Evolutionary conservation across 306 rosid genomes (phyloP).

Genomic region (Castanopsis chinensis): DNA sequence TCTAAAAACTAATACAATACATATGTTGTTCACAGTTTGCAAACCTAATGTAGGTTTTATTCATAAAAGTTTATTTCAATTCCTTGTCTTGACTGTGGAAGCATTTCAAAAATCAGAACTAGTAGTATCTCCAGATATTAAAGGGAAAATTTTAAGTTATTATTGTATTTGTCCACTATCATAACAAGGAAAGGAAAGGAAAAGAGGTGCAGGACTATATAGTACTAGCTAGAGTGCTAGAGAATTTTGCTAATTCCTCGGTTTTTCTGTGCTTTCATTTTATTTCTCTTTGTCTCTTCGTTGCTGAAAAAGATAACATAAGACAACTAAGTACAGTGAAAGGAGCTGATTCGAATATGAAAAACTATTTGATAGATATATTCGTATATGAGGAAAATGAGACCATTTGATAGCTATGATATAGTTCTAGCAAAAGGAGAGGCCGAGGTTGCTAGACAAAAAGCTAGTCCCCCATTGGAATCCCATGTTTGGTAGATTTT

Average conservation of each 20-base stretch:
- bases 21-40: too few species aligned
- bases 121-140: too few species aligned
- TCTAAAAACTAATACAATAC: too few species aligned
- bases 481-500: slow-evolving; percentile 31
- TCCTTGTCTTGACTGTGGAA: neutral
- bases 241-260: slow-evolving; percentile 18
- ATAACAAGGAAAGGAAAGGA: neutral
- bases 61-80: too few species aligned
- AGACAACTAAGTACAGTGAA: slow-evolving; percentile 24
- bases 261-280: slow-evolving; percentile 5
- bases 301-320: slow-evolving; percentile 22
- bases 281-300: neutral
- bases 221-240: neutral
- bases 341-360: neutral
- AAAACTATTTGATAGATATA: neutral
- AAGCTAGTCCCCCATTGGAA: slow-evolving; percentile 19
- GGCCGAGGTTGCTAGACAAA: slow-evolving; percentile 9
- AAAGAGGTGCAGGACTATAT: neutral
- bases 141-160: too few species aligned
- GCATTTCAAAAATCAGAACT: too few species aligned
- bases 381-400: neutral
- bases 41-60: too few species aligned
- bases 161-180: neutral
- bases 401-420: neutral
- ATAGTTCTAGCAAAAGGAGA: neutral